phyloP scores from a whole-genome alignment of 768 basidiomycete genomes.

The Tremella yokohamensis region DNA sequence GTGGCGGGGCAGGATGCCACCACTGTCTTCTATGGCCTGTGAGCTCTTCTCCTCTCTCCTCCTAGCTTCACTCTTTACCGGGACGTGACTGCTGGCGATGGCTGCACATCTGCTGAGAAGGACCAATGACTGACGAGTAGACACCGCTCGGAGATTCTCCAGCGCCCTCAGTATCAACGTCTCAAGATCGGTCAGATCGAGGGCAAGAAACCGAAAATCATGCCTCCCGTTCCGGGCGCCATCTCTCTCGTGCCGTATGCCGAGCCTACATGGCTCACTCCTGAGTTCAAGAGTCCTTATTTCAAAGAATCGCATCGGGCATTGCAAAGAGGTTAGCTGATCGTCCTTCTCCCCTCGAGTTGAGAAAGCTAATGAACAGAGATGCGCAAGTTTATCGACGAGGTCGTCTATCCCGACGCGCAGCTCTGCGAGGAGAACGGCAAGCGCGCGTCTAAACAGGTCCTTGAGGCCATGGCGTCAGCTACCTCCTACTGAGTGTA shows the following conservation, averaged over 20 bases:
- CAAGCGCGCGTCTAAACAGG: conserved; percentile 73
- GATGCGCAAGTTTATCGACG: conserved; percentile 66
- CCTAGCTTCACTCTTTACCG: background rate
- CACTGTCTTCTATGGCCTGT: conserved; percentile 76
- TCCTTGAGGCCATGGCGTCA: conserved; percentile 79
- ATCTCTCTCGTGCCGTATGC: conserved; percentile 77
- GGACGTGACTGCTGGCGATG: background rate
- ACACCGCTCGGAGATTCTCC: conserved; percentile 78
- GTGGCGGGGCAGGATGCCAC: conserved; percentile 83
- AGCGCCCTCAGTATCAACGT: conserved; percentile 62
- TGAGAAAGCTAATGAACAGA: conserved; percentile 49
- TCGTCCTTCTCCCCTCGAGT: background rate
- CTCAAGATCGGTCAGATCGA: conserved; percentile 68
- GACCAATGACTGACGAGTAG: conserved; percentile 12
- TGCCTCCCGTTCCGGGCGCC: conserved; percentile 58
- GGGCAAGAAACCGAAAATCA: conserved; percentile 61
- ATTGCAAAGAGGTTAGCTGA: conserved; percentile 45
- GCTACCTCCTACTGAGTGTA: conserved; percentile 39
- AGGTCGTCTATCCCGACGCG: conserved; percentile 69
- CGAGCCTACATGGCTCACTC: conserved; percentile 76
- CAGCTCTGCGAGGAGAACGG: conserved; percentile 77
- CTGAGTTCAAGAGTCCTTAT: conserved; percentile 71
- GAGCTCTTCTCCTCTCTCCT: conserved; percentile 12
- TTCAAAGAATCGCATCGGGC: conserved; percentile 63
- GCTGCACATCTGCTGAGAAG: background rate